These are phyloP conservation scores for Polyporus arcularius DNA, from an alignment of 768 basidiomycete species.

Conservation along the genomic window DNA sequence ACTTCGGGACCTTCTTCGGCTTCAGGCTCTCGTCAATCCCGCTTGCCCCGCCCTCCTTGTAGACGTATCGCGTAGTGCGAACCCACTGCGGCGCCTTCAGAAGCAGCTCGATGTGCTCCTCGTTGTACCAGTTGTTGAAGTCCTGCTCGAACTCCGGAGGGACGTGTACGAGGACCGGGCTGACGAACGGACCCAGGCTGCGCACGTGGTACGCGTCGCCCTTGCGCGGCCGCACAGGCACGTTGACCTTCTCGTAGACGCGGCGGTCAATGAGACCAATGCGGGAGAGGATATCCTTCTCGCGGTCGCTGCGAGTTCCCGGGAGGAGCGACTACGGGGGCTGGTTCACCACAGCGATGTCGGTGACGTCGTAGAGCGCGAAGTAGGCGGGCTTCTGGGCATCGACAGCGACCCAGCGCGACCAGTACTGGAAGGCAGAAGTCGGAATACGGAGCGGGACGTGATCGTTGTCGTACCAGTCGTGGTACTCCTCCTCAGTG, in stretches of 20 bases:
- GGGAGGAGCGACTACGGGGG: conserved; percentile 37
- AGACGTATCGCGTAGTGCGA: conserved; percentile 43
- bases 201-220: conserved; percentile 19
- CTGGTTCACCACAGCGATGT: background rate
- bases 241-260: conserved; percentile 26
- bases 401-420: conserved; percentile 39
- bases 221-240: background rate
- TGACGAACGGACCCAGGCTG: conserved; percentile 26
- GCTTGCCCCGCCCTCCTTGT: conserved; percentile 29
- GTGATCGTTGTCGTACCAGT: conserved; percentile 61
- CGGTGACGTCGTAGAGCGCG: conserved; percentile 28
- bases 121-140: conserved; percentile 33
- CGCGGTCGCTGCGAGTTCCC: conserved; percentile 38
- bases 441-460: conserved; percentile 42
- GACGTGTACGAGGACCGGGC: conserved; percentile 27
- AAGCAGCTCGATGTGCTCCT: conserved; percentile 38
- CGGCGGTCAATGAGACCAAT: conserved; percentile 38
- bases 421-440: conserved; percentile 36
- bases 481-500: conserved; percentile 44
- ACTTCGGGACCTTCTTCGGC: conserved; percentile 29
- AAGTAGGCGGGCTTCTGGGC: conserved; percentile 35
- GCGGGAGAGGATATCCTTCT: conserved; percentile 32
- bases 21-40: conserved; percentile 16
- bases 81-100: conserved; percentile 44
- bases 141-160: conserved; percentile 28